phyloP scores from a whole-genome alignment of 192 early-diverging fungal genomes.

The Backusella tuberculispora region DNA sequence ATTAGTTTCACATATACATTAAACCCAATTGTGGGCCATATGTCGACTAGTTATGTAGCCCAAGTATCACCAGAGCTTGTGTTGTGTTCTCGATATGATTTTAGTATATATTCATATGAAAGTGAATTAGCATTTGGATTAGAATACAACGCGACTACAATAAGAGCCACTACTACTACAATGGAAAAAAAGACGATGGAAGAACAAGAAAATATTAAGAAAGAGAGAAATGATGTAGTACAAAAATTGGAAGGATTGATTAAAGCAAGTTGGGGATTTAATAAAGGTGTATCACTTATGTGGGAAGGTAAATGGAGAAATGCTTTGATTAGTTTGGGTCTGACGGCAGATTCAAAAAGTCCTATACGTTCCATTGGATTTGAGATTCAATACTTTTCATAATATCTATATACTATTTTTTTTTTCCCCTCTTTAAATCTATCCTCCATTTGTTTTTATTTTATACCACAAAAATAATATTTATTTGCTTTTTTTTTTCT shows the following conservation, averaged over 20 bases:
- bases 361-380: conserved; percentile 58
- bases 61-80: conserved; percentile 70
- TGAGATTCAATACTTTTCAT: conserved; percentile 64
- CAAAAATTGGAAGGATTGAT: conserved; percentile 40
- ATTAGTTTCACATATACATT: conserved; percentile 73
- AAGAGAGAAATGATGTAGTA: conserved; percentile 27
- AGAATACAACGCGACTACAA: conserved; percentile 67
- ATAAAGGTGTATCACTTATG: conserved; percentile 63
- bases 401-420: conserved; percentile 7
- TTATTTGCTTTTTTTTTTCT: not conserved
- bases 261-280: conserved; percentile 34
- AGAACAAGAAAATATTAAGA: not conserved
- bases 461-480: not conserved
- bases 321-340: conserved; percentile 65
- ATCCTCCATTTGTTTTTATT: not conserved
- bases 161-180: conserved; percentile 24
- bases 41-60: conserved; percentile 82
- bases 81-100: conserved; percentile 84
- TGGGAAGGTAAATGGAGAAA: conserved; percentile 73
- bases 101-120: conserved; percentile 90
- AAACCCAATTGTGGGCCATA: conserved; percentile 94
- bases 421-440: not conserved
- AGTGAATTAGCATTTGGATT: conserved; percentile 86
- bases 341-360: conserved; percentile 63
- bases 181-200: not conserved